Conservation (phyloP, 257 asterid genomes). For the Capsicum pubescens region DNA sequence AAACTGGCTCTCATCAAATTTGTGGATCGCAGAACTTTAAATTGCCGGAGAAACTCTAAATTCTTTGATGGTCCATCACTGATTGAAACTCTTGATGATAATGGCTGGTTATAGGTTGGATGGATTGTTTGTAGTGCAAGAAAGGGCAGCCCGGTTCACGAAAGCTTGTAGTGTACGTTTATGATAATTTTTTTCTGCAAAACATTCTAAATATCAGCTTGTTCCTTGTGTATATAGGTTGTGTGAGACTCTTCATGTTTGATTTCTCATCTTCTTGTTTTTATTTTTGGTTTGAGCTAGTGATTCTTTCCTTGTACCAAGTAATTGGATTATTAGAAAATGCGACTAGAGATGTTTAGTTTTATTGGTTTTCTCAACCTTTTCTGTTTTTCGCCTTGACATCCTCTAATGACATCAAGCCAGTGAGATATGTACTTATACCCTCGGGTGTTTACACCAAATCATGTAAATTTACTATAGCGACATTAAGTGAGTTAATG, state of each 20-base stretch:
- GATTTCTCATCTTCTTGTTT: not conserved
- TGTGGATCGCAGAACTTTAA: conserved; percentile 78
- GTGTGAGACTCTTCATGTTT: not conserved
- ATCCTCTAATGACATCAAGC: not conserved
- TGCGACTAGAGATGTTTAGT: not conserved
- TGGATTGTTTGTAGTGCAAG: not conserved
- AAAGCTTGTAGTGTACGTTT: not conserved
- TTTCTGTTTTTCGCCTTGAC: not conserved
- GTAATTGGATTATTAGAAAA: conserved; percentile 6
- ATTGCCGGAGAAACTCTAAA: conserved; percentile 58
- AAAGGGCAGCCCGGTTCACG: too few species aligned
- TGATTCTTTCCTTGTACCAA: not conserved
- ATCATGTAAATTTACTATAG: not conserved
- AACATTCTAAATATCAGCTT: conserved; percentile 19
- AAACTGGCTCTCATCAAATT: conserved; percentile 59
- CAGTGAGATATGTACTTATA: not conserved
- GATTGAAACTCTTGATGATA: not conserved
- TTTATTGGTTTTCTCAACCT: not conserved
- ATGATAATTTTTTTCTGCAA: not conserved
- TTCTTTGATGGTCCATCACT: not conserved
- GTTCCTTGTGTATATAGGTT: conserved; percentile 18
- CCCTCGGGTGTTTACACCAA: not conserved
- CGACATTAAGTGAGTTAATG: too few species aligned
- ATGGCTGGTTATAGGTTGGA: conserved; percentile 13
- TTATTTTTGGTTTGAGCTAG: not conserved